phyloP scores from a whole-genome alignment of 257 asterid genomes.

The Phtheirospermum japonicum region DNA sequence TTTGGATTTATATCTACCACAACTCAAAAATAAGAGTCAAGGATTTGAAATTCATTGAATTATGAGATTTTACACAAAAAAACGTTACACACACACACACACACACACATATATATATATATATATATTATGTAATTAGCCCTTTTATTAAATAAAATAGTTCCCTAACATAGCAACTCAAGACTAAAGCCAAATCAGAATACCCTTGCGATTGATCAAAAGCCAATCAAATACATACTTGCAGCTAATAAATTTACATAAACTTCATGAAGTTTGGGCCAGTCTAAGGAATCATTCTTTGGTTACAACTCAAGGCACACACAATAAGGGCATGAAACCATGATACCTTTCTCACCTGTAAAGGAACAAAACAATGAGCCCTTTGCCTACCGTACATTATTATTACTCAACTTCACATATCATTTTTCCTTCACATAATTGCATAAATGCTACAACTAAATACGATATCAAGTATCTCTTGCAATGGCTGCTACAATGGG shows the following conservation, averaged over 20 bases:
- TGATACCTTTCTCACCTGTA: constrained; percentile 24
- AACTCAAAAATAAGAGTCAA: no score
- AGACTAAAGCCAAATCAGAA: no score
- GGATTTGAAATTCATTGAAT: no score
- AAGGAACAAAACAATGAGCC: constrained; percentile 29
- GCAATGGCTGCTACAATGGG: constrained; percentile 35
- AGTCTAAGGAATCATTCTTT: not conserved
- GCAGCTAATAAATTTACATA: not conserved
- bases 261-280: not conserved
- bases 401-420: not conserved
- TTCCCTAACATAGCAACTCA: no score
- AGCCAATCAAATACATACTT: no score
- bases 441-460: not conserved
- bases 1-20: no score
- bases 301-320: not conserved
- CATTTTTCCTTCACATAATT: not conserved
- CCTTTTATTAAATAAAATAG: no score
- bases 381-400: not conserved
- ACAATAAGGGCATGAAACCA: not conserved
- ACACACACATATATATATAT: no score
- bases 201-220: no score
- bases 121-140: no score
- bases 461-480: constrained; percentile 1
- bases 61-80: no score
- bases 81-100: no score